Percentiles rank a stretch among this genome's conserved stretches.
phyloP scores from a whole-genome alignment of 768 basidiomycete species.

The Leucocoprinus leucothites region DNA sequence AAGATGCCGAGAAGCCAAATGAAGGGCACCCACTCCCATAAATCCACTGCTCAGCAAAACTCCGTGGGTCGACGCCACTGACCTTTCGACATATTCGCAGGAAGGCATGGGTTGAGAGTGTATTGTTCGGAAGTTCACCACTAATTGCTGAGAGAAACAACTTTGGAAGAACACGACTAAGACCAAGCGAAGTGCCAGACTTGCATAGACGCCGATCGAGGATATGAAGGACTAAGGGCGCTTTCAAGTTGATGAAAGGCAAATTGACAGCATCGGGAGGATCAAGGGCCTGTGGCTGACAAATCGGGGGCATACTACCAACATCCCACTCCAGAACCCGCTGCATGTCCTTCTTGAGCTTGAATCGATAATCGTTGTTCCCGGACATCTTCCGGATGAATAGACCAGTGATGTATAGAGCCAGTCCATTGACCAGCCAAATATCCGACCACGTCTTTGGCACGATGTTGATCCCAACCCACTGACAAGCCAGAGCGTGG shows the following conservation, averaged over 20 bases:
- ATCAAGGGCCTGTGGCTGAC: constrained; percentile 81
- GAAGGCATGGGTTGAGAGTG: constrained; percentile 87
- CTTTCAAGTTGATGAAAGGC: constrained; percentile 92
- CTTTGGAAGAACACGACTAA: constrained; percentile 93
- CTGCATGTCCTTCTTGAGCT: constrained; percentile 95
- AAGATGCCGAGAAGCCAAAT: constrained; percentile 85
- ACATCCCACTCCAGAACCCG: constrained; percentile 85
- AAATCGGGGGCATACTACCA: constrained; percentile 89
- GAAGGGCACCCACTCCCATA: constrained; percentile 95
- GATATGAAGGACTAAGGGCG: constrained; percentile 94
- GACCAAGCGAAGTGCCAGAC: constrained; percentile 90
- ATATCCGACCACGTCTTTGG: constrained; percentile 91
- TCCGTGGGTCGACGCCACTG: constrained; percentile 83
- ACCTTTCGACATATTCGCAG: constrained; percentile 90
- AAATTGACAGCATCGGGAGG: constrained; percentile 79
- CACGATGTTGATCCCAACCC: constrained; percentile 95
- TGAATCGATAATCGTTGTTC: constrained; percentile 95
- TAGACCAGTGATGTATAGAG: constrained; percentile 85
- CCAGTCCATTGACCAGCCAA: constrained; percentile 96
- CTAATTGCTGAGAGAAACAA: constrained; percentile 92
- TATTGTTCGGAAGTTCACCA: constrained; percentile 83
- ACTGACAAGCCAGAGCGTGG: constrained; percentile 91
- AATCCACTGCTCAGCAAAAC: constrained; percentile 99
- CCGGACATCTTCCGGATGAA: constrained; percentile 87
- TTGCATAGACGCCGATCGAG: constrained; percentile 92